Conservation (phyloP, 2,329 filamentous ascomycete genomes). For the Fusarium pseudocircinatum region DNA sequence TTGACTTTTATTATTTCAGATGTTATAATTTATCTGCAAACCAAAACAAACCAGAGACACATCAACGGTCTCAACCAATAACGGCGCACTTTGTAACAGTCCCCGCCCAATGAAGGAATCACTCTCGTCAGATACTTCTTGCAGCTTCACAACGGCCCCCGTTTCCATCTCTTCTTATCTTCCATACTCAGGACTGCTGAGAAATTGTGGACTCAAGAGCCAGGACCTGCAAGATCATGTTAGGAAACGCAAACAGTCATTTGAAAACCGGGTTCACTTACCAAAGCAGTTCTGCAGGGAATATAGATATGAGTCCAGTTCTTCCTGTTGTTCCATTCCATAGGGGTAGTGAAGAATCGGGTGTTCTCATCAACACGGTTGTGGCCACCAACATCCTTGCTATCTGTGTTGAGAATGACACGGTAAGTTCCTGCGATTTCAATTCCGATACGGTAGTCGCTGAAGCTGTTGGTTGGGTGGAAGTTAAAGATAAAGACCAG, state of each 20-base stretch:
- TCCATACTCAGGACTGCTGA: conserved; percentile 20
- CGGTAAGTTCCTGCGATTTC: conserved; percentile 86
- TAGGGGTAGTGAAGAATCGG: conserved; percentile 89
- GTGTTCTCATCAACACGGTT: conserved; percentile 81
- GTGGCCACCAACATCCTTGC: conserved; percentile 80
- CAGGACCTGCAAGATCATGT: conserved; percentile 56
- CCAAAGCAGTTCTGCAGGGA: conserved; percentile 83
- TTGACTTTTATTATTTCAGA: conserved; percentile 24
- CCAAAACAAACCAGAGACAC: conserved; percentile 2
- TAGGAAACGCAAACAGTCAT: neutral
- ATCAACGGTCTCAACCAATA: neutral
- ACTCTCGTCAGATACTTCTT: neutral
- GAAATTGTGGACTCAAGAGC: conserved; percentile 54
- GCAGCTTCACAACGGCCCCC: neutral
- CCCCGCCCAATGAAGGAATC: neutral
- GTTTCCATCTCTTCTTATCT: neutral
- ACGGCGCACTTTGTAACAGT: neutral
- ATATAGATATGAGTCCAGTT: conserved; percentile 96
- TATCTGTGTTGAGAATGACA: conserved; percentile 85
- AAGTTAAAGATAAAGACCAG: conserved; percentile 98
- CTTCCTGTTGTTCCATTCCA: conserved; percentile 88
- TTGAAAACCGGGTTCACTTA: conserved; percentile 55
- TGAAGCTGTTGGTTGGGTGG: conserved; percentile 83
- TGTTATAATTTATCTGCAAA: conserved; percentile 1
- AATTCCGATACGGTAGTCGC: conserved; percentile 91